These are phyloP conservation scores for Populus nigra DNA, from an alignment of 345 rosid genomes.

Conservation along the genomic window DNA sequence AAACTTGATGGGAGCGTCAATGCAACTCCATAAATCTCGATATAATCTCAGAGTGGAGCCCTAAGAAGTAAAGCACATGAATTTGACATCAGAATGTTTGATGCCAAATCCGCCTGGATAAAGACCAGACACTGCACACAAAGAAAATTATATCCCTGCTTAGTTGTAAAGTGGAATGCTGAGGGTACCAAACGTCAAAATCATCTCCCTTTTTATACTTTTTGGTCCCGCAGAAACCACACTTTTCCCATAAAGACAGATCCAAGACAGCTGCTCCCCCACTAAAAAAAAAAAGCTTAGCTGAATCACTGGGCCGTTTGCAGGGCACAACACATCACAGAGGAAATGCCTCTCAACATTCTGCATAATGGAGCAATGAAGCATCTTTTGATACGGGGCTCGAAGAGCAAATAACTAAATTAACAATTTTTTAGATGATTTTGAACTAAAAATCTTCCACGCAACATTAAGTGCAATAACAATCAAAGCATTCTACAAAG, in stretches of 20 bases:
- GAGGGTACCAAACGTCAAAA: background rate
- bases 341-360: background rate
- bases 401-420: background rate
- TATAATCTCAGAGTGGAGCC: background rate
- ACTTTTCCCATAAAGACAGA: background rate
- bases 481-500: slow-evolving; percentile 7
- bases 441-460: background rate
- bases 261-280: background rate
- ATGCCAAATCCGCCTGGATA: background rate
- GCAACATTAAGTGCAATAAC: background rate
- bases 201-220: background rate
- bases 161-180: slow-evolving; percentile 7
- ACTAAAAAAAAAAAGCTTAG: background rate
- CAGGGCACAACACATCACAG: background rate
- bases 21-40: background rate
- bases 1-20: background rate
- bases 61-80: background rate
- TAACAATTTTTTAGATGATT: background rate
- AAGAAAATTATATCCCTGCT: background rate
- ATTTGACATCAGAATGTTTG: background rate
- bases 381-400: background rate
- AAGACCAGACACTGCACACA: background rate
- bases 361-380: background rate
- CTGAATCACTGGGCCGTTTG: background rate
- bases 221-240: background rate